Evolutionary conservation across 345 rosid genomes (phyloP), one percentile per base, ranked within the genome.

Genomic region (rapeseed (Brassica napus)): DNA sequence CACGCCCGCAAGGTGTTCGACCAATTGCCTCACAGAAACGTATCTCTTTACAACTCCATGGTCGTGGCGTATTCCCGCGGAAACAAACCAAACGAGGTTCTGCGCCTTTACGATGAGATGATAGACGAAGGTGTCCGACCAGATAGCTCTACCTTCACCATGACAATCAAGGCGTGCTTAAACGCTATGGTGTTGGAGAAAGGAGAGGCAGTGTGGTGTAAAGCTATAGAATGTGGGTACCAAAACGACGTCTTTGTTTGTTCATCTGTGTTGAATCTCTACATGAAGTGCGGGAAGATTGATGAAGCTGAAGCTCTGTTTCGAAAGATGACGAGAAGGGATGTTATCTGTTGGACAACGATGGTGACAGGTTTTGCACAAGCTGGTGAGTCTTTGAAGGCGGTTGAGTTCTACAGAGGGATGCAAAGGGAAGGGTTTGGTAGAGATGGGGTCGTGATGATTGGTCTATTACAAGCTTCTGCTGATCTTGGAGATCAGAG

Each of bases 131-230:
- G 84, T 47, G 71, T 79, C 54, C 84, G 58, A 73, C 93, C 97
- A 15, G 94, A 91, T 78, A 93, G 94, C 88, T 87, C 97, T 1
- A 91, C 85, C 35, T 89, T 89, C 67, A 89, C 98, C 3, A 54
- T 91, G 10, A 83, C 89, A 2, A 78, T 93, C 55, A 91, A 91
- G 81, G 98, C 94, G 0, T 91, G 97, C 58, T 82, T 86, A 16
- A 85, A 69, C 62, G 78, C 83, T 79, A 74, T 71, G 87, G 87
- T 79, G 52, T 44, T 77, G 73, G 75, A 83, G 76, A 69, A 26
- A 67, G 97, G 94, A 31, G 86, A 88, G 54, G 62, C 55, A 59
- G 85, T 91, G 57, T 89, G 94, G 91, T 3, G 75, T 32, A 83
- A 75, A 67, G 97, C 93, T 0, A 81, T 82, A n/a, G 86, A 77